phyloP scores from a whole-genome alignment of 192 early-diverging fungal genomes.

The Radiomyces spectabilis region DNA sequence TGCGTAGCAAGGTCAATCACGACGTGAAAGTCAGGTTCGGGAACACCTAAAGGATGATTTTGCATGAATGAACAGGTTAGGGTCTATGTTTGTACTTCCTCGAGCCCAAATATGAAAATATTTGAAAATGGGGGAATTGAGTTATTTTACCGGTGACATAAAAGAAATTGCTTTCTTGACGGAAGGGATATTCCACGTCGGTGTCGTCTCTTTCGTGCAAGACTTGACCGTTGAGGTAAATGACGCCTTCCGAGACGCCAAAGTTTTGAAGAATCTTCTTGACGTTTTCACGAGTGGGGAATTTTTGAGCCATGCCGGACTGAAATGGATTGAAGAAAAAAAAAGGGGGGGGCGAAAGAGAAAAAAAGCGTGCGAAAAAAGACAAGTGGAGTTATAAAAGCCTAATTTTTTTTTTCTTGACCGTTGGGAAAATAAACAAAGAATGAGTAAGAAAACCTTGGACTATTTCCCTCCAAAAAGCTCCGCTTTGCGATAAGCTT shows the following conservation, averaged over 20 bases:
- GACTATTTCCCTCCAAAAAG: no score
- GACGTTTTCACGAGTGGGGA: slow-evolving; percentile 60
- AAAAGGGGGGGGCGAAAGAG: background rate
- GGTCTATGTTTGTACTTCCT: background rate
- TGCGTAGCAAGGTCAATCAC: slow-evolving; percentile 57
- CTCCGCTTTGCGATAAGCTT: no score
- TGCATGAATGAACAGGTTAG: background rate
- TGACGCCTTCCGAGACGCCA: slow-evolving; percentile 44
- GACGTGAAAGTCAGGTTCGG: slow-evolving; percentile 64
- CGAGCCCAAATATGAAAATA: no score
- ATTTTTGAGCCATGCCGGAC: slow-evolving; percentile 14
- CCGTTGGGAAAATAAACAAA: no score
- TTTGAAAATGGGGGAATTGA: no score
- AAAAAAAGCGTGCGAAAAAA: background rate
- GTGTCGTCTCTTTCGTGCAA: slow-evolving; percentile 55
- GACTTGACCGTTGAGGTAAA: slow-evolving; percentile 51
- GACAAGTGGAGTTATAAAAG: background rate
- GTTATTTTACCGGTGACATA: slow-evolving; percentile 58
- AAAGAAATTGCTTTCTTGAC: slow-evolving; percentile 83
- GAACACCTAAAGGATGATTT: slow-evolving; percentile 38
- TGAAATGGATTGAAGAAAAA: slow-evolving; percentile 2
- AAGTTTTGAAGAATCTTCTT: slow-evolving; percentile 51
- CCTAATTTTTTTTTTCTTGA: background rate
- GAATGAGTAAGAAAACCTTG: no score
- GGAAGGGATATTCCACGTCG: slow-evolving; percentile 75